These are phyloP conservation scores for Pseudotsuga menziesii DNA, from an alignment of 75 land plant genomes.

Conservation along the genomic window DNA sequence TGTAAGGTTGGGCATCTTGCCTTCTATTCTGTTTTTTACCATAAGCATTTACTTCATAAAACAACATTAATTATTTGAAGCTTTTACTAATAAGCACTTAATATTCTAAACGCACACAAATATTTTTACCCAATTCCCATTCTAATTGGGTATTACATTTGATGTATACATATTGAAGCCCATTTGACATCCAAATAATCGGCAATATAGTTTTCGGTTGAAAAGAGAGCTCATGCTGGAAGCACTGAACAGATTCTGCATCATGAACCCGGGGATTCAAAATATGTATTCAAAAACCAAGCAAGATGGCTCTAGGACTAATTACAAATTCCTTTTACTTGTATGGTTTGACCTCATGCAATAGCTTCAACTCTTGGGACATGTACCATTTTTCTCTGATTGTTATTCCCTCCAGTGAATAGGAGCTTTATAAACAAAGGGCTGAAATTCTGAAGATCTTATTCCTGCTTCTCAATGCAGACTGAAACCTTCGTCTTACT, in stretches of 20 bases:
- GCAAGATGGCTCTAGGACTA: conserved; percentile 57
- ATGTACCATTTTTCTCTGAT: too few species aligned
- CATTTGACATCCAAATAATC: conserved; percentile 79
- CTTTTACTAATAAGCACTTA: too few species aligned
- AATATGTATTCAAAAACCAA: conserved; percentile 77
- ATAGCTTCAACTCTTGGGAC: conserved; percentile 56
- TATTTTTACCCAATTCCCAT: too few species aligned
- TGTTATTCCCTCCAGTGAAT: too few species aligned
- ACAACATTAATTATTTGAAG: too few species aligned
- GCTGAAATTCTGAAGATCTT: conserved; percentile 32
- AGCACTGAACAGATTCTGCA: conserved; percentile 7
- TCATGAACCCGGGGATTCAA: conserved; percentile 62
- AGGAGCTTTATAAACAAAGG: conserved; percentile 12
- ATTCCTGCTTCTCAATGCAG: neutral
- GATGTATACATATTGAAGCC: conserved; percentile 40
- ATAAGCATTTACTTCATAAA: too few species aligned
- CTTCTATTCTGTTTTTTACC: too few species aligned
- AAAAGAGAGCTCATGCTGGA: neutral
- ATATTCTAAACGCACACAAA: conserved; percentile 37
- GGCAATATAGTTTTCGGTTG: conserved; percentile 57
- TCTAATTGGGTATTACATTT: too few species aligned
- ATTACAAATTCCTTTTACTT: conserved; percentile 54
- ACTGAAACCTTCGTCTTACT: conserved; percentile 9
- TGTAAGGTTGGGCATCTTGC: too few species aligned
- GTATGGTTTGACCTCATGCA: conserved; percentile 53